Evolutionary conservation across 371 early-diverging fungal genomes (phyloP), one percentile per base, ranked within the genome.

Genomic region (Mortierella sp.): DNA sequence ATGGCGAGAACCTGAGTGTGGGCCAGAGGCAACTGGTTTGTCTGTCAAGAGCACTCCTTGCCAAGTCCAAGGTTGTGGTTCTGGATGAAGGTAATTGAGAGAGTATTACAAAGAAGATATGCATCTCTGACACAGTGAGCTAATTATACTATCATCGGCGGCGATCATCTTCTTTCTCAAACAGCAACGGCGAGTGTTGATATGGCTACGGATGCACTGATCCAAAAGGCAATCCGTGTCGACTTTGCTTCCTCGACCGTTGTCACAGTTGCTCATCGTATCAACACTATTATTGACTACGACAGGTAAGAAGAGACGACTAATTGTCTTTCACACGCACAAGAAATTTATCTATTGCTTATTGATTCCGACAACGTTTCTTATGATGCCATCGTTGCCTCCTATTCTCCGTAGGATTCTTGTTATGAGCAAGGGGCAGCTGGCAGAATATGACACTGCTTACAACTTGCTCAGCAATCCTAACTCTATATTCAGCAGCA

Each of bases 261-360:
- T 2, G 63, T 99, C 46, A 95, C 95, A 2, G 97, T 99, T 83
- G 98, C 97, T 8, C 97, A 97, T 72, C 87, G 96, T 42, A 59
- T 76, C 51, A 76, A 76, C 50, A 76, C 78, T 28, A 76, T 76
- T 27, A 65, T 76, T 27, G 78, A 76, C 48, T 76, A 76, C 24
- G 70, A 76, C 56, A 56, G 70, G 70, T 70, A 61, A 48, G 47
- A 23, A n/a, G 12, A 9, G 4, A 15, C 9, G 15, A 39, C 7
- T 23, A 2, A 4, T 24, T 39, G 4, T 23, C 17, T 6, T 34
- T 44, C 6, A 9, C 23, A 23, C 27, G 39, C 17, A 17, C 4
- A 2, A 9, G 27, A 21, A 24, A 11, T 42, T 39, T 42, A 24
- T 42, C 42, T n/a, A 32, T 19, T 34, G n/a, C 14, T 14, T 32